Evolutionary conservation across 805 yeast species (phyloP).

Genomic region (Lachancea kluyveri): DNA sequence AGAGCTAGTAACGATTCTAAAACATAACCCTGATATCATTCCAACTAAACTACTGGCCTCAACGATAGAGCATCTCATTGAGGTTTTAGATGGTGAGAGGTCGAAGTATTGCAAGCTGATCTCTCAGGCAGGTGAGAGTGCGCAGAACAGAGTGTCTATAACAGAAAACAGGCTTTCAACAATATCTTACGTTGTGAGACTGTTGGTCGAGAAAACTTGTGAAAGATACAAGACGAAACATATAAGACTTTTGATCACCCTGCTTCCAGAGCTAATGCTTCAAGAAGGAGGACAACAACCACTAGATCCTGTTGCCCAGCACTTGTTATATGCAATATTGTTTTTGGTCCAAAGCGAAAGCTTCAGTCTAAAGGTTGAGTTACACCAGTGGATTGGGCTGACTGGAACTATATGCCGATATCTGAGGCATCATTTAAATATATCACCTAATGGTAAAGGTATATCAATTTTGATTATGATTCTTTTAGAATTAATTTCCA

Average conservation of each 20-base stretch:
- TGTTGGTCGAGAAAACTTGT: slow-evolving; percentile 26
- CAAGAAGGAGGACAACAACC: slow-evolving; percentile 9
- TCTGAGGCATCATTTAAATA: slow-evolving; percentile 11
- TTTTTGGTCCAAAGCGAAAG: slow-evolving; percentile 15
- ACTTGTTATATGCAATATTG: slow-evolving; percentile 20
- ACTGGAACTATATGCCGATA: slow-evolving; percentile 12
- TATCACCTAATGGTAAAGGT: slow-evolving; percentile 21
- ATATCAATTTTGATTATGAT: slow-evolving; percentile 23
- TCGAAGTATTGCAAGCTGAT: slow-evolving; percentile 15
- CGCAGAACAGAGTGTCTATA: slow-evolving; percentile 30
- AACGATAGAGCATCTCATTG: slow-evolving; percentile 26
- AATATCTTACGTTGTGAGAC: slow-evolving; percentile 23
- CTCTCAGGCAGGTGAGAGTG: slow-evolving; percentile 3
- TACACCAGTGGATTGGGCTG: slow-evolving; percentile 22
- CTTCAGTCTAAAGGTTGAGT: slow-evolving; percentile 21
- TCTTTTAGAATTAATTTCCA: slow-evolving; percentile 18
- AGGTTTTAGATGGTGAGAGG: slow-evolving; percentile 34
- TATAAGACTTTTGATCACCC: slow-evolving; percentile 15
- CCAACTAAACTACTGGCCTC: slow-evolving; percentile 18
- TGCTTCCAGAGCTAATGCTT: slow-evolving; percentile 22
- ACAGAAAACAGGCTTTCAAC: slow-evolving; percentile 21
- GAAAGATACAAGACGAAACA: slow-evolving; percentile 23
- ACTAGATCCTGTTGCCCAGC: slow-evolving; percentile 17
- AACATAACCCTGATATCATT: slow-evolving; percentile 17
- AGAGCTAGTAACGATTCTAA: slow-evolving; percentile 30